Percentiles rank a stretch among this genome's conserved stretches.
phyloP scores from a whole-genome alignment of 768 basidiomycete genomes.

The Hygrophorus russula region DNA sequence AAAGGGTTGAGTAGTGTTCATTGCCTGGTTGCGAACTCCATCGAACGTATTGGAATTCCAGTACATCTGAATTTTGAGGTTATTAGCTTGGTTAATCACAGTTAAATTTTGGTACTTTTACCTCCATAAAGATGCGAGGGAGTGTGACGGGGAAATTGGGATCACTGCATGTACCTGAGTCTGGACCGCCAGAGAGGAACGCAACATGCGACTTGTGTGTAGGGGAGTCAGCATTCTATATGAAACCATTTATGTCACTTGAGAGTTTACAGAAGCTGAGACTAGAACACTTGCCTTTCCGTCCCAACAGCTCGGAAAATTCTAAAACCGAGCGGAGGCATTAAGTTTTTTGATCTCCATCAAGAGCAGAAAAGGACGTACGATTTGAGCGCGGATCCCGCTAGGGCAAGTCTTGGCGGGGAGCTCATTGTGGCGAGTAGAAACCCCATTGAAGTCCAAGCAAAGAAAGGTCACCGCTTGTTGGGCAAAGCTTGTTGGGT shows the following conservation, averaged over 20 bases:
- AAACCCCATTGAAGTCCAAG: constrained; percentile 32
- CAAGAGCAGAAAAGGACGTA: constrained; percentile 14
- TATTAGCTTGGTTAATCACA: neutral
- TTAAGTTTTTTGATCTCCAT: neutral
- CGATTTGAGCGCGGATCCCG: constrained; percentile 40
- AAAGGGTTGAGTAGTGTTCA: constrained; percentile 38
- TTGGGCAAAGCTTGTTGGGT: constrained; percentile 31
- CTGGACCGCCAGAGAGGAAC: constrained; percentile 28
- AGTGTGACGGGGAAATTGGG: constrained; percentile 25
- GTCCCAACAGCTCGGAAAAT: constrained; percentile 47
- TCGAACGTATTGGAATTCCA: constrained; percentile 29
- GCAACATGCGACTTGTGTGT: constrained; percentile 30
- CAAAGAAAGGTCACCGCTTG: constrained; percentile 38
- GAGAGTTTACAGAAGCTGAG: too few relatives aligned
- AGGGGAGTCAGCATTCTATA: constrained; percentile 23
- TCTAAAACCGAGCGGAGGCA: constrained; percentile 17
- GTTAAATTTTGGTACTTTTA: constrained; percentile 2
- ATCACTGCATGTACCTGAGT: constrained; percentile 27
- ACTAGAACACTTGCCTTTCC: constrained; percentile 16
- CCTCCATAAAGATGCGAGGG: constrained; percentile 34
- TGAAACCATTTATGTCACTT: too few relatives aligned
- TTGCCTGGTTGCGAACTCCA: constrained; percentile 25
- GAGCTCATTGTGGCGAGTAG: constrained; percentile 26
- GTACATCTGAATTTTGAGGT: constrained; percentile 25
- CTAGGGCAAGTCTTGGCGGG: constrained; percentile 29